These are phyloP conservation scores for Petasospora fabianii DNA, from an alignment of 1,139 yeast genomes.

Conservation along the genomic window DNA sequence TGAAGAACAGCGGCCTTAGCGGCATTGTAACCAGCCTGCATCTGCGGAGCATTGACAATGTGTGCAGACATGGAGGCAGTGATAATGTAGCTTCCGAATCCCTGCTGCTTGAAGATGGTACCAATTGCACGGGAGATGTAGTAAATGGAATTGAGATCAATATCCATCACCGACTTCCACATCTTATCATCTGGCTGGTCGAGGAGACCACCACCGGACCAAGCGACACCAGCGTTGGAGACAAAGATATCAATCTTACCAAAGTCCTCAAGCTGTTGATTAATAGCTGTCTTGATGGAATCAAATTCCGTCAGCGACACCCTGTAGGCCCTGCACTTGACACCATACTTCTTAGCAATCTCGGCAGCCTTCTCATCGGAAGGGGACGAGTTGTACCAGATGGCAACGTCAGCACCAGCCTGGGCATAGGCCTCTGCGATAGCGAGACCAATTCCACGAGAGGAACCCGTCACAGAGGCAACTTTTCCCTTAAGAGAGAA, in stretches of 20 bases:
- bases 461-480: conserved; percentile 85
- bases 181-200: conserved; percentile 54
- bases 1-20: conserved; percentile 87
- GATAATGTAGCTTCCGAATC: conserved; percentile 71
- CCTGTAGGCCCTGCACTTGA: conserved; percentile 66
- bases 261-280: conserved; percentile 64
- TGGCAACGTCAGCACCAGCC: conserved; percentile 87
- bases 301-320: conserved; percentile 61
- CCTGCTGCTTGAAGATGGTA: conserved; percentile 64
- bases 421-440: conserved; percentile 85
- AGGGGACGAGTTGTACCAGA: conserved; percentile 73
- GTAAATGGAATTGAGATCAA: conserved; percentile 74
- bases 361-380: conserved; percentile 57
- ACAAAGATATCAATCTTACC: conserved; percentile 79
- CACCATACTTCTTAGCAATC: conserved; percentile 58
- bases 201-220: conserved; percentile 70
- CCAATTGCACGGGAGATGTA: conserved; percentile 74
- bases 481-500: conserved; percentile 74
- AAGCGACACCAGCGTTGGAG: conserved; percentile 89
- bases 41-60: conserved; percentile 83
- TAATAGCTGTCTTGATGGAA: conserved; percentile 54
- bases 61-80: conserved; percentile 92
- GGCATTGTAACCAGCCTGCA: conserved; percentile 87
- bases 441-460: conserved; percentile 80
- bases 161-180: conserved; percentile 67